Percentiles rank a stretch among this genome's conserved stretches.
Conservation (phyloP, 2,329 filamentous ascomycete species). For the Intubia oerlemansii region DNA sequence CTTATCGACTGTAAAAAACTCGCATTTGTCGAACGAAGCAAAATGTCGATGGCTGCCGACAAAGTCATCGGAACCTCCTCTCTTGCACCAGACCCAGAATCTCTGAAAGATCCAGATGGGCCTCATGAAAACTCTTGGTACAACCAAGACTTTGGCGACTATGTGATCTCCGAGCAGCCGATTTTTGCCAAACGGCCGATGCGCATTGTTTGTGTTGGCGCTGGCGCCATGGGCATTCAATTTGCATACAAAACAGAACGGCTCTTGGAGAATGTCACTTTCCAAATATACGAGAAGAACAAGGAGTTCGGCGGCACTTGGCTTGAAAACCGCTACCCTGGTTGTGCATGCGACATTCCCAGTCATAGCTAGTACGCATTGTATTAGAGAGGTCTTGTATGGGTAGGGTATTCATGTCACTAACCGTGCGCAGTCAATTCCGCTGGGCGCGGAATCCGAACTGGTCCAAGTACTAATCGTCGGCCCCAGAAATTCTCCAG, state of each 20-base stretch:
- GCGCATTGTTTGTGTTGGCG: slow-evolving; percentile 13
- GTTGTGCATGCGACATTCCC: slow-evolving; percentile 32
- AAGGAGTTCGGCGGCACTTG: slow-evolving; percentile 32
- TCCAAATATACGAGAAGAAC: slow-evolving; percentile 35
- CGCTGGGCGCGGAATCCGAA: slow-evolving; percentile 26
- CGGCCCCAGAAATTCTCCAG: slow-evolving; percentile 7
- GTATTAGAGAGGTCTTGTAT: too few relatives aligned
- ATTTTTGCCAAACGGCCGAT: slow-evolving; percentile 4
- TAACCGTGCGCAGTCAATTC: too few relatives aligned
- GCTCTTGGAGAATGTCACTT: slow-evolving; percentile 19
- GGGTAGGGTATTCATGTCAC: too few relatives aligned
- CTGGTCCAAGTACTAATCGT: slow-evolving; percentile 13
- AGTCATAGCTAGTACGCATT: slow-evolving; percentile 42
- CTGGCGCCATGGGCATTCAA: slow-evolving; percentile 2
- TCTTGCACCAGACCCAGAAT: too few relatives aligned
- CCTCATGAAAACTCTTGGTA: slow-evolving; percentile 3
- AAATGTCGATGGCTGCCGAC: too few relatives aligned
- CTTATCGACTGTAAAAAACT: too few relatives aligned
- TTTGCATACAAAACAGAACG: slow-evolving; percentile 5
- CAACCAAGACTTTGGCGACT: slow-evolving; percentile 2
- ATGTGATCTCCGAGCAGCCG: slow-evolving; percentile 1
- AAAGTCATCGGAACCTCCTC: too few relatives aligned
- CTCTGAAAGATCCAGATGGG: too few relatives aligned
- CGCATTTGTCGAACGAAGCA: too few relatives aligned
- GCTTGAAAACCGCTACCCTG: slow-evolving; percentile 37